Percentiles rank a stretch among this genome's conserved stretches.
phyloP scores from a whole-genome alignment of 306 rosid species.

The Lablab purpureus region DNA sequence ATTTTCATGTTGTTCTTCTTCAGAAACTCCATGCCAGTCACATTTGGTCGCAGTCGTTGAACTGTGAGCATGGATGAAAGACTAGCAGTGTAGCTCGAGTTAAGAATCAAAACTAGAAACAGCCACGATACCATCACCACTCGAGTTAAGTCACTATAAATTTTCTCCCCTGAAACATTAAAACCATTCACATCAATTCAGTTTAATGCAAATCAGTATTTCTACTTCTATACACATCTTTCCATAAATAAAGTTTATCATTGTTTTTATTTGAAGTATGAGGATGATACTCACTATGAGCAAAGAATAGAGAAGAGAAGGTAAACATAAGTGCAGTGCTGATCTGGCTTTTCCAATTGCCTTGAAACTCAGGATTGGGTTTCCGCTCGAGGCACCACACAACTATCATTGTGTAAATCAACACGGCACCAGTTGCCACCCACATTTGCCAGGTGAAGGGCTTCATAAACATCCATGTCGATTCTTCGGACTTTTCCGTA shows the following conservation, averaged over 20 bases:
- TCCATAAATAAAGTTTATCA: conserved; percentile 4
- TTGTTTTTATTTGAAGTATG: conserved; percentile 17
- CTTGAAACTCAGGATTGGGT: conserved; percentile 63
- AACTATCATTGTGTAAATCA: conserved; percentile 64
- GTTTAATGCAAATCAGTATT: not conserved
- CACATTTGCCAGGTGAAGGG: conserved; percentile 80
- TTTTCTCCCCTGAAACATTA: conserved; percentile 58
- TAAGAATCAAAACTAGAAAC: conserved; percentile 61
- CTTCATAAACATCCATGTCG: conserved; percentile 67
- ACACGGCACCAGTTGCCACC: conserved; percentile 50
- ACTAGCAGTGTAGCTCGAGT: conserved; percentile 77
- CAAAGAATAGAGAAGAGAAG: conserved; percentile 77
- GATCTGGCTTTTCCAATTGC: conserved; percentile 62
- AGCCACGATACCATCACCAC: conserved; percentile 67
- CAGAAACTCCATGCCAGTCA: conserved; percentile 52
- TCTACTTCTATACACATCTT: not conserved
- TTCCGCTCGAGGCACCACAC: conserved; percentile 71
- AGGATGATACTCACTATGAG: conserved; percentile 67
- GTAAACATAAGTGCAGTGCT: conserved; percentile 69
- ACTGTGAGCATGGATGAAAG: conserved; percentile 78
- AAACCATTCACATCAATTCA: not conserved
- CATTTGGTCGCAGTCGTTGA: conserved; percentile 49
- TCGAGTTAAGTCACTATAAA: conserved; percentile 56
- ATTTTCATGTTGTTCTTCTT: conserved; percentile 52
- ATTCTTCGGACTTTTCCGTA: conserved; percentile 46